Percentiles rank a stretch among this genome's conserved stretches.
Evolutionary conservation across 768 basidiomycete genomes (phyloP).

Genomic region (Boletus patriciae): DNA sequence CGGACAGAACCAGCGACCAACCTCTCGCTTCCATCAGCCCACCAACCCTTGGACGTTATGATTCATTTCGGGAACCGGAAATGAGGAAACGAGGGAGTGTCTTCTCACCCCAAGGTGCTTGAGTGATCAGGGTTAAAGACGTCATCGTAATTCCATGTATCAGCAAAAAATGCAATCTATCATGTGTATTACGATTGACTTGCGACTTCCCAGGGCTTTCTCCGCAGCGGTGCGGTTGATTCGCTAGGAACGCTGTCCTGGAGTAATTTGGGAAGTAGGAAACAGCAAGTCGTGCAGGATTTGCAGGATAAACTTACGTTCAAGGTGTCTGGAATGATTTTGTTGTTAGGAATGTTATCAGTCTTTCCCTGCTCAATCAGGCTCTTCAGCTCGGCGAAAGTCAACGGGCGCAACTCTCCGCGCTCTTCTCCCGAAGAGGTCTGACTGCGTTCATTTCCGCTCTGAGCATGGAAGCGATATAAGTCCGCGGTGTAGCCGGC

Average conservation of each 20-base stretch:
- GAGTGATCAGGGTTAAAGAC: constrained; percentile 10
- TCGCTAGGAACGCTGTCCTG: constrained; percentile 59
- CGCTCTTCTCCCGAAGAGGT: constrained; percentile 6
- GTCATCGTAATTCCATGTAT: constrained; percentile 17
- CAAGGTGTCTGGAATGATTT: constrained; percentile 60
- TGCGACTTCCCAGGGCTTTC: constrained; percentile 67
- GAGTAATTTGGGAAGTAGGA: background rate
- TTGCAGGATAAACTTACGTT: constrained; percentile 48
- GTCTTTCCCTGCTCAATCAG: constrained; percentile 71
- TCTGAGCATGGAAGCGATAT: constrained; percentile 9
- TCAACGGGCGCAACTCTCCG: constrained; percentile 48
- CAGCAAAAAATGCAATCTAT: constrained; percentile 11
- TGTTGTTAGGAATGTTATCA: constrained; percentile 79
- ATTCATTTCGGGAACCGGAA: constrained; percentile 10
- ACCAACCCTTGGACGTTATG: constrained; percentile 3
- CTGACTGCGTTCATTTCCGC: constrained; percentile 22
- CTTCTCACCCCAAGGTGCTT: constrained; percentile 14
- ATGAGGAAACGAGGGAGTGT: background rate
- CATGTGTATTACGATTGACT: constrained; percentile 19
- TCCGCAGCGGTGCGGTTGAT: constrained; percentile 49
- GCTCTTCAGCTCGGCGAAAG: constrained; percentile 65
- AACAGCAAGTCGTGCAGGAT: background rate
- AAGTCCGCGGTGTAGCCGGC: constrained; percentile 12
- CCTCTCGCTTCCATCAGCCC: constrained; percentile 2
- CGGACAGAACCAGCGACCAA: constrained; percentile 2